Conservation (phyloP, 768 basidiomycete species). For the Fibroporia radiculosa region DNA sequence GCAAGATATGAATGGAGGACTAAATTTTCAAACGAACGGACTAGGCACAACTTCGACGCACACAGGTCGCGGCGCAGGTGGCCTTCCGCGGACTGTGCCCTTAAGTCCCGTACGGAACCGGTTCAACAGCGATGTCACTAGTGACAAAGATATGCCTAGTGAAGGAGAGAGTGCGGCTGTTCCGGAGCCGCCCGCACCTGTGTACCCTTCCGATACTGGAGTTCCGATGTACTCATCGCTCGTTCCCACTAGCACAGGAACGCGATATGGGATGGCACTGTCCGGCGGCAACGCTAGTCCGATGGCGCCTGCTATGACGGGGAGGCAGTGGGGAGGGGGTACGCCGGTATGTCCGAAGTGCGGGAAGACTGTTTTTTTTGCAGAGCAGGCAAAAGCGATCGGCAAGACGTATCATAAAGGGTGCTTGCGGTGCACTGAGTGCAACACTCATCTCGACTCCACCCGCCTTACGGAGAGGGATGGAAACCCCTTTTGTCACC, state of each 20-base stretch:
- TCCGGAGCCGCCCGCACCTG: background rate
- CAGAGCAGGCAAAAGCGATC: slow-evolving; percentile 76
- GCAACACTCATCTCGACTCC: slow-evolving; percentile 62
- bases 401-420: slow-evolving; percentile 75
- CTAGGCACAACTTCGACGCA: slow-evolving; percentile 29
- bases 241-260: slow-evolving; percentile 47
- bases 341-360: slow-evolving; percentile 65
- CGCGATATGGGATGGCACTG: slow-evolving; percentile 56
- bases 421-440: slow-evolving; percentile 73
- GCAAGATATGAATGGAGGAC: slow-evolving; percentile 20
- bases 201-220: background rate
- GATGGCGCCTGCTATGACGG: slow-evolving; percentile 20
- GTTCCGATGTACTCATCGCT: slow-evolving; percentile 21
- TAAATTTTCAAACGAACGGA: slow-evolving; percentile 7
- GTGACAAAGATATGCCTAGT: background rate
- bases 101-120: slow-evolving; percentile 24
- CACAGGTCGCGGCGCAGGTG: slow-evolving; percentile 38
- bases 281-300: slow-evolving; percentile 21
- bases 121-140: slow-evolving; percentile 16
- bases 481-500: slow-evolving; percentile 59
- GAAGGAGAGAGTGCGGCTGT: background rate
- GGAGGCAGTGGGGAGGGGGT: slow-evolving; percentile 39
- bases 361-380: slow-evolving; percentile 74
- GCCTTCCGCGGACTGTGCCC: slow-evolving; percentile 48
- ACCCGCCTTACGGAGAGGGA: slow-evolving; percentile 69